Base-by-base conservation (phyloP, 2,329 filamentous ascomycete species). In the Trichoderma brevicompactum region DNA sequence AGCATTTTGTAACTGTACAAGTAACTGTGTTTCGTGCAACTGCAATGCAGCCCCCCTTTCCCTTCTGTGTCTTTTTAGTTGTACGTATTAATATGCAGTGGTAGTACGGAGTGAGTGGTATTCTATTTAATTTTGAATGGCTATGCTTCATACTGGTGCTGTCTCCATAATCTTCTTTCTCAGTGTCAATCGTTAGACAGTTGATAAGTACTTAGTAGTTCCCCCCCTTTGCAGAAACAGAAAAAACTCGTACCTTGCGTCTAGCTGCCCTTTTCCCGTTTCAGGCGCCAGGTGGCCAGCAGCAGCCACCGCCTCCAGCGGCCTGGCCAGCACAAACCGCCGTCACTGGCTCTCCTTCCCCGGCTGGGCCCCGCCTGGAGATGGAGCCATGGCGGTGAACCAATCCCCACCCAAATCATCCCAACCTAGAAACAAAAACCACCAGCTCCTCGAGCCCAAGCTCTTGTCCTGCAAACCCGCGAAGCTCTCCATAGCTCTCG, bases 401-500 rank as follows among this genome's bases (percentile, higher is more conserved):
- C 58, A 49, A 48, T 63, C 60, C 28, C 60, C 60, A 63, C 60
- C 60, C 40, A n/a, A 13, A 7, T 10, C 49, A 19, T 44, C 49
- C 49, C 61, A 64, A 49, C 61, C 36, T 58, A 46, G 34, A 41
- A 64, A 55, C 61, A 64, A 64, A 64, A 64, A 55, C 61, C 61
- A 54, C 49, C 49, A 63, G 60, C 60, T 53, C 49, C 60, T 44
- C 59, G 17, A 63, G 49, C 60, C 60, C 60, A 63, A 63, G 60
- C 60, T 63, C 60, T 63, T 53, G 49, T 63, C 64, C 55, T 61
- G 67, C 69, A 70, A 69, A 72, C 72, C 72, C 72, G 71, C 69
- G 75, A 75, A 75, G 74, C 75, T 74, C 71, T 72, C 70, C 36
- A 70, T 71, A 76, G 73, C 73, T 76, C 68, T 73, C 70, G 69